These are phyloP conservation scores for Chalaropsis thielavioides DNA, from an alignment of 2,329 filamentous ascomycete species.

Conservation along the genomic window DNA sequence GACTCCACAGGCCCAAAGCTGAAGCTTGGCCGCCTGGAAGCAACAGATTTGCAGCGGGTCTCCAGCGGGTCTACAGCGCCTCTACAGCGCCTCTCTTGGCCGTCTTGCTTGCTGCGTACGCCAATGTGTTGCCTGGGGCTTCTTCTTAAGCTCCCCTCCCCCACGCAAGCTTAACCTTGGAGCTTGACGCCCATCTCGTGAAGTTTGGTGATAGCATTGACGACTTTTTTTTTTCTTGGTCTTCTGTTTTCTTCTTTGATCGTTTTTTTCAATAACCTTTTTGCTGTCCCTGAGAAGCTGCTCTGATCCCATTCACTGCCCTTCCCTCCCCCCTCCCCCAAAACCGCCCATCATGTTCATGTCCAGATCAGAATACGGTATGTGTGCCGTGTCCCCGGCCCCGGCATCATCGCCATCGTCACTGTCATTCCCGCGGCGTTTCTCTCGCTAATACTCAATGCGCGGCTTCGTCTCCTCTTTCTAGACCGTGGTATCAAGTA, in stretches of 20 bases:
- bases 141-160: neutral
- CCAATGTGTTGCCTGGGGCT: conserved; percentile 9
- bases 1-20: neutral
- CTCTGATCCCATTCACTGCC: neutral
- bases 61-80: too few species aligned
- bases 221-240: neutral
- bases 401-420: neutral
- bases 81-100: neutral
- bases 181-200: neutral
- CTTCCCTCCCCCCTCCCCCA: neutral
- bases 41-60: too few species aligned
- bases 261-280: neutral
- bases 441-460: conserved; percentile 7
- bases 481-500: conserved; percentile 98
- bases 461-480: neutral
- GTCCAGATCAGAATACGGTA: conserved; percentile 99
- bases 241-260: too few species aligned
- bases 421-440: neutral
- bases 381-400: neutral
- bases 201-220: neutral
- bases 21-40: neutral
- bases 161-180: neutral
- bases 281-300: neutral
- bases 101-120: conserved; percentile 11
- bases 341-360: conserved; percentile 71